Conservation (phyloP, 2,329 filamentous ascomycete genomes). For the Penicillium sumatraense region DNA sequence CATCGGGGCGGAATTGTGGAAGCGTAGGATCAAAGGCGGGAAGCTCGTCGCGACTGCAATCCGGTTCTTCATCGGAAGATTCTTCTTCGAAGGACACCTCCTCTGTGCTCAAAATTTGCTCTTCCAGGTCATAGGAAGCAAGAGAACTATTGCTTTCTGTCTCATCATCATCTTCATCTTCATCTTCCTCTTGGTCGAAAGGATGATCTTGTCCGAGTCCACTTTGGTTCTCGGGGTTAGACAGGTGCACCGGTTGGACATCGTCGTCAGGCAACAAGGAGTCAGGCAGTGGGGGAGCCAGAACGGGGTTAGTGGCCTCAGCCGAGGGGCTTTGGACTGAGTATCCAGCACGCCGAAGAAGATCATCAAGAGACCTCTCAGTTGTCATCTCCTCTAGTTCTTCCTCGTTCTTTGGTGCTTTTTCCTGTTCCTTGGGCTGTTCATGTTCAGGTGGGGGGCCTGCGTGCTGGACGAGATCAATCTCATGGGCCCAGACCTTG, state of each 20-base stretch:
- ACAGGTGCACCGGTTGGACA: slow-evolving; percentile 29
- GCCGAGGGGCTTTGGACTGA: slow-evolving; percentile 30
- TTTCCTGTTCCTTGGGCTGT: neutral
- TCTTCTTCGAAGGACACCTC: slow-evolving; percentile 4
- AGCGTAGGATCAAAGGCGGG: slow-evolving; percentile 48
- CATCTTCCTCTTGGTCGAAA: slow-evolving; percentile 18
- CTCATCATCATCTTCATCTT: slow-evolving; percentile 15
- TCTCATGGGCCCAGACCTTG: slow-evolving; percentile 55
- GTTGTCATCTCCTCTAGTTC: slow-evolving; percentile 22
- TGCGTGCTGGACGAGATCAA: slow-evolving; percentile 41
- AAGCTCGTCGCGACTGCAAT: neutral
- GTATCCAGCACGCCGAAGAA: slow-evolving; percentile 50
- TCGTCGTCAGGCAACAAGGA: slow-evolving; percentile 28
- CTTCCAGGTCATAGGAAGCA: slow-evolving; percentile 21
- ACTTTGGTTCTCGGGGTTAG: slow-evolving; percentile 23
- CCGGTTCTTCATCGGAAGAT: slow-evolving; percentile 7
- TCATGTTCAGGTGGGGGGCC: slow-evolving; percentile 31
- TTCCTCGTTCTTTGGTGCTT: slow-evolving; percentile 21
- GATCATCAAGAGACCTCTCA: slow-evolving; percentile 46
- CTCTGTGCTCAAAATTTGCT: slow-evolving; percentile 4
- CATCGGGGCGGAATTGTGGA: slow-evolving; percentile 52
- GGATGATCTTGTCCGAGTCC: slow-evolving; percentile 12
- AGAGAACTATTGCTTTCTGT: slow-evolving; percentile 20
- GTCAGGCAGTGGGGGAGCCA: slow-evolving; percentile 29
- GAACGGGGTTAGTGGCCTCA: slow-evolving; percentile 25